Base-by-base conservation (phyloP, 2,329 filamentous ascomycete genomes). In the Epichloe coenophiala region DNA sequence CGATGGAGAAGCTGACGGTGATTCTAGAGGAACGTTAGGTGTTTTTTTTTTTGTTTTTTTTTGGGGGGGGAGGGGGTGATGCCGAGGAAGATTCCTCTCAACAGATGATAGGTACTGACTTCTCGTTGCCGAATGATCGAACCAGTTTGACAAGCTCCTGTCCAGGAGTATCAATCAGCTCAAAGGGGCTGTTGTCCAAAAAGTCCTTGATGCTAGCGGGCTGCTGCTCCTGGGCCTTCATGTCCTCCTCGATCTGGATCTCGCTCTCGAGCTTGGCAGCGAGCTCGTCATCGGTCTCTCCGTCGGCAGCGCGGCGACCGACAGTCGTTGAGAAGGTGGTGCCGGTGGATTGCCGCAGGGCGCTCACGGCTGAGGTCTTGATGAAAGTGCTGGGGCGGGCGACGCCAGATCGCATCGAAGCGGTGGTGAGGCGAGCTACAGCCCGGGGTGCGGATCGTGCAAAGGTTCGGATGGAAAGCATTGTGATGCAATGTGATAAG, bases 111-210 rank as follows among this genome's bases (percentile, higher is more conserved):
- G 19, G 17, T 40, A 52, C 82, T 69, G 70, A 93, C 88, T 84
- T 88, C 75, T 98, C 93, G 56, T 95, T 83, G 61, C 86, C 86
- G 63, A 87, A 91, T 57, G 79, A 84, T 63, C 90, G 85, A 54
- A 81, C 85, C 58, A 98, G 77, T 62, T 85, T 76, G 58, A 98
- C 86, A 59, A 95, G 88, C 72, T 97, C 87, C 68, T 88, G 79
- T 55, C 93, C 93, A 31, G 84, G 76, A 35, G 76, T 80, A 68
- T 98, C 93, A 62, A 87, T 75, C 54, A 93, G 77, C 76, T 91
- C 76, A 69, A 89, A 98, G 40, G 84, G 78, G 63, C 84, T 83
- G 71, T 88, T 91, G 64, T 91, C 82, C 45, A 96, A 71, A 70
- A 94, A 96, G 66, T 93, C 87, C 71, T 88, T 84, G 67, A 96